phyloP scores from a whole-genome alignment of 306 rosid species.

The Vicia sativa region DNA sequence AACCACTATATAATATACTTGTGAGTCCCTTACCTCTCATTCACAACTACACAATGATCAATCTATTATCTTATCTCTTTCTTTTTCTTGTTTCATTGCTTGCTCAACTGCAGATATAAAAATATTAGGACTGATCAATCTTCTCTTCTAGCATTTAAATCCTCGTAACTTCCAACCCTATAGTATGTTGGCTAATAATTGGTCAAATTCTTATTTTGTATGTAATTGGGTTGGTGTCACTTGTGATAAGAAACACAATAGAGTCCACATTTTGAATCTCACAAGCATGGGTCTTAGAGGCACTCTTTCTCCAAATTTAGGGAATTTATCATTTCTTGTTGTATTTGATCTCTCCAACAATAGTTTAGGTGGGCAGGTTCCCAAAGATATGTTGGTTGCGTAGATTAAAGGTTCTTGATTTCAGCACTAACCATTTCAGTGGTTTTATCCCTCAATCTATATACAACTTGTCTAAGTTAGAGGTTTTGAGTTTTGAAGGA shows the following conservation, averaged over 20 bases:
- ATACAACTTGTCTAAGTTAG: constrained; percentile 12
- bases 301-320: constrained; percentile 27
- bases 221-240: constrained; percentile 41
- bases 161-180: constrained; percentile 28
- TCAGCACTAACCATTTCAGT: constrained; percentile 11
- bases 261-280: constrained; percentile 18
- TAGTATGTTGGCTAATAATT: constrained; percentile 26
- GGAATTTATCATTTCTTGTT: constrained; percentile 32
- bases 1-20: no score
- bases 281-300: constrained; percentile 21
- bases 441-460: constrained; percentile 28
- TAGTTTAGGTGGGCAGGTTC: constrained; percentile 16
- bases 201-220: constrained; percentile 21
- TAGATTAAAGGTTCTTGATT: neutral
- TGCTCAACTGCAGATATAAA: neutral
- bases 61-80: neutral
- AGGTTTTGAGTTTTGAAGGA: neutral
- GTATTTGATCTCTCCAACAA: constrained; percentile 19
- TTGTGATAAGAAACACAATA: constrained; percentile 17
- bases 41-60: neutral
- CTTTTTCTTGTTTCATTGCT: neutral
- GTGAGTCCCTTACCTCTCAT: no score
- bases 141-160: constrained; percentile 34
- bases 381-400: constrained; percentile 3
- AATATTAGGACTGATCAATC: constrained; percentile 14